Evolutionary conservation across 1,284 basidiomycete species (phyloP).

Genomic region (Rhodotorula mucilaginosa): DNA sequence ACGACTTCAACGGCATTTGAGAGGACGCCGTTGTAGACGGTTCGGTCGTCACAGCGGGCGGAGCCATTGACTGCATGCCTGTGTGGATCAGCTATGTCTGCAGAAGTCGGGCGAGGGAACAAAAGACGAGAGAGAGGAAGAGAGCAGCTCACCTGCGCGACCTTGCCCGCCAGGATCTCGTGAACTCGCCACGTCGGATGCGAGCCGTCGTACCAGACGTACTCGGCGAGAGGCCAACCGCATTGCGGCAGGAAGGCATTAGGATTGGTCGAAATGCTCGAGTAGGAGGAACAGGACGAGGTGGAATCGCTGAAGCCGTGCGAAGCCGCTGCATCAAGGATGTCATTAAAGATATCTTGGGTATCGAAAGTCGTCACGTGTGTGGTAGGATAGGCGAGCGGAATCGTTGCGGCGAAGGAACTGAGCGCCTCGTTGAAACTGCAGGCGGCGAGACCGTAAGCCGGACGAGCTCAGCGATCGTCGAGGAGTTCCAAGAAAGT

Average conservation of each 20-base stretch:
- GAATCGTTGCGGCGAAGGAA: neutral
- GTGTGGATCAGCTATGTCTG: neutral
- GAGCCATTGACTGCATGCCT: neutral
- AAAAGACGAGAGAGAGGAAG: neutral
- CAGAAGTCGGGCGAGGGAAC: neutral
- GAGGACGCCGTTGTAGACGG: too few species aligned
- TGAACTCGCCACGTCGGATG: constrained; percentile 28
- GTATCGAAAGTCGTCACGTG: constrained; percentile 19
- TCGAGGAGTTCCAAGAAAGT: neutral
- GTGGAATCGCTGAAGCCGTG: constrained; percentile 24
- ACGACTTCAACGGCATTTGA: too few species aligned
- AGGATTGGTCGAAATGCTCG: neutral
- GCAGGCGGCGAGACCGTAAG: neutral
- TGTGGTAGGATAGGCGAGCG: neutral
- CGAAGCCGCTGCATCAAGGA: constrained; percentile 9
- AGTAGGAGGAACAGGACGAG: constrained; percentile 9
- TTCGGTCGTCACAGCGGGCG: neutral
- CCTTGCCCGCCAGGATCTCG: constrained; percentile 10
- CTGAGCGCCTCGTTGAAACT: constrained; percentile 15
- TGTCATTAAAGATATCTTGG: constrained; percentile 11
- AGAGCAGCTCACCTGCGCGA: constrained; percentile 5
- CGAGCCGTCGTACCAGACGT: constrained; percentile 17
- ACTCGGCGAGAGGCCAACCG: constrained; percentile 8
- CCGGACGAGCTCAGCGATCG: neutral
- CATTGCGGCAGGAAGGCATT: constrained; percentile 1